phyloP scores from a whole-genome alignment of 2,329 filamentous ascomycete genomes.

The Fusarium albosuccineum region DNA sequence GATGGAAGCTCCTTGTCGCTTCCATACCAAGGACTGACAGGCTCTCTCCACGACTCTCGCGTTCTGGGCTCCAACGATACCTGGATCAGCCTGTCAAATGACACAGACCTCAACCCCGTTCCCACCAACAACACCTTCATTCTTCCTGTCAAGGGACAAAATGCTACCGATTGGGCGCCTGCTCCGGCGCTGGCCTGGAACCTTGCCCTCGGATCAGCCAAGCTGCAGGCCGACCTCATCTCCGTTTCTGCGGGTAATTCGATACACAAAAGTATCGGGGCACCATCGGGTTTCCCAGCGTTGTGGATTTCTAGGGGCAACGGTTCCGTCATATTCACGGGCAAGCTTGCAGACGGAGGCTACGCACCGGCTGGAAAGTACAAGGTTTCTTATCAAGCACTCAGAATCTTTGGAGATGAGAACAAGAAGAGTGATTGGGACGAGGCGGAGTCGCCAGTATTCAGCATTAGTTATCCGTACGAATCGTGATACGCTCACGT shows the following conservation, averaged over 20 bases:
- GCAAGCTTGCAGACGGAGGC: slow-evolving; percentile 59
- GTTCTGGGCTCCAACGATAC: slow-evolving; percentile 42
- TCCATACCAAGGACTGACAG: slow-evolving; percentile 57
- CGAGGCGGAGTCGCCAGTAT: slow-evolving; percentile 54
- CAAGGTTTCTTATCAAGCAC: slow-evolving; percentile 61
- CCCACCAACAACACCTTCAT: slow-evolving; percentile 55
- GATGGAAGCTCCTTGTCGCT: slow-evolving; percentile 53
- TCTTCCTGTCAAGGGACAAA: slow-evolving; percentile 55
- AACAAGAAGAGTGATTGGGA: slow-evolving; percentile 63
- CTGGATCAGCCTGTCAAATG: slow-evolving; percentile 52
- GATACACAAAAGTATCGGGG: slow-evolving; percentile 20
- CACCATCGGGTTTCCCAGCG: slow-evolving; percentile 52
- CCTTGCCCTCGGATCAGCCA: slow-evolving; percentile 60
- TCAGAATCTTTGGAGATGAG: slow-evolving; percentile 65
- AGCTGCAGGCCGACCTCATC: slow-evolving; percentile 60
- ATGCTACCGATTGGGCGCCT: slow-evolving; percentile 43
- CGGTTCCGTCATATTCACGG: slow-evolving; percentile 56
- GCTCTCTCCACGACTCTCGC: slow-evolving; percentile 49
- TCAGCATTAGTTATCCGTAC: slow-evolving; percentile 58
- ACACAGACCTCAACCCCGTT: slow-evolving; percentile 45
- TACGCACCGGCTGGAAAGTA: slow-evolving; percentile 65
- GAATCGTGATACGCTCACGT: not conserved
- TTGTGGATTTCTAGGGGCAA: slow-evolving; percentile 46
- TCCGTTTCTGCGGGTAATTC: slow-evolving; percentile 45
- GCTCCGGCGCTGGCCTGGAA: slow-evolving; percentile 56